A percentile compares a stretch with the other conserved stretches of the same genome.
These are phyloP conservation scores for Petunia axillaris DNA, from an alignment of 257 asterid species.

Conservation along the genomic window DNA sequence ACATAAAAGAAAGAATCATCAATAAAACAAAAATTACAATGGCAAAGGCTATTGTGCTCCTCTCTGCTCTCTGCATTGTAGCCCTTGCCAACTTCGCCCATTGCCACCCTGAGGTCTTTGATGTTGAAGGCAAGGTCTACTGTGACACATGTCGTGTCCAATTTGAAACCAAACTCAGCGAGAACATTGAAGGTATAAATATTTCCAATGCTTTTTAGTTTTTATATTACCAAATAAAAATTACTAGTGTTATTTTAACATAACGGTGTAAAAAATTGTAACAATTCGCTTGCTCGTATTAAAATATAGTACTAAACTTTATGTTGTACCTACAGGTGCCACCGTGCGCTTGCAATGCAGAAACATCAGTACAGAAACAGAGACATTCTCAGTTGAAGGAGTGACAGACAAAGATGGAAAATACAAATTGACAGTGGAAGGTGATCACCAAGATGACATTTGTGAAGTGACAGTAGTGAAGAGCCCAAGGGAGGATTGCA, in stretches of 20 bases:
- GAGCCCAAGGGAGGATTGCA: slow-evolving; percentile 43
- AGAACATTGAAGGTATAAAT: not conserved
- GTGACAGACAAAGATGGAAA: slow-evolving; percentile 32
- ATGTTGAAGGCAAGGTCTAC: slow-evolving; percentile 27
- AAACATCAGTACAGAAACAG: not conserved
- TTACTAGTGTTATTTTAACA: no score
- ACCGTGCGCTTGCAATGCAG: slow-evolving; percentile 45
- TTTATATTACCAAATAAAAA: no score
- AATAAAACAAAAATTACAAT: not conserved
- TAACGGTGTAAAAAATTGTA: no score
- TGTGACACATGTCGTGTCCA: slow-evolving; percentile 28
- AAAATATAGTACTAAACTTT: no score
- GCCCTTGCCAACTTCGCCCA: slow-evolving; percentile 25
- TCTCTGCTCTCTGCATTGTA: slow-evolving; percentile 29
- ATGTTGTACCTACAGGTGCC: slow-evolving; percentile 32
- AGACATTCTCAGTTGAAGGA: slow-evolving; percentile 29
- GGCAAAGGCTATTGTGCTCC: slow-evolving; percentile 30
- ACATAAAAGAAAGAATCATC: not conserved
- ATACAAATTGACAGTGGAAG: slow-evolving; percentile 35
- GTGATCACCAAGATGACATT: slow-evolving; percentile 45
- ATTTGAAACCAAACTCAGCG: slow-evolving; percentile 25
- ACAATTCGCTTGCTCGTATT: no score
- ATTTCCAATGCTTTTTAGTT: no score
- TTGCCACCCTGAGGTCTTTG: slow-evolving; percentile 20
- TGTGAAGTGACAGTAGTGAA: slow-evolving; percentile 40